Conservation (phyloP, 768 basidiomycete species). For the Gymnopilus junonius region DNA sequence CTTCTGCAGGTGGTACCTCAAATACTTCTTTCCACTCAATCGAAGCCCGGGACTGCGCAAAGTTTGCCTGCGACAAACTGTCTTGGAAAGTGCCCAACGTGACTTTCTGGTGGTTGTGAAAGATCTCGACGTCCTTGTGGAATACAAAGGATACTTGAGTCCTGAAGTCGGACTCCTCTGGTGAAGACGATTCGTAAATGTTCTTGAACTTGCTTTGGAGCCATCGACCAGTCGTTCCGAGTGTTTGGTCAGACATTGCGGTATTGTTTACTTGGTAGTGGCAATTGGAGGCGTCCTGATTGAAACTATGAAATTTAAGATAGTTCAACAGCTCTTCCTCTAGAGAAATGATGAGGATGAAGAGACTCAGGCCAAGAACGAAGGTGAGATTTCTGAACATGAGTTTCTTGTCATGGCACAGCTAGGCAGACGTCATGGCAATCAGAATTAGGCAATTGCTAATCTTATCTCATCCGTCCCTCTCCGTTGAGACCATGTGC, state of each 20-base stretch:
- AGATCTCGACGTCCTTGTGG: slow-evolving; percentile 4
- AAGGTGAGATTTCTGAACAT: background rate
- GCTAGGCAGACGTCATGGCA: background rate
- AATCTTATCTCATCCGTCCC: background rate
- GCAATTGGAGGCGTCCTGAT: background rate
- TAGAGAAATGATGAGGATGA: background rate
- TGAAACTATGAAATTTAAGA: background rate
- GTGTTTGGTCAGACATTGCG: background rate
- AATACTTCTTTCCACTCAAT: slow-evolving; percentile 22
- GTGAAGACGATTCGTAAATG: slow-evolving; percentile 5
- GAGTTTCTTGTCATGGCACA: background rate
- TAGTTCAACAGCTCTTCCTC: background rate
- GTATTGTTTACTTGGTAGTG: too few relatives aligned
- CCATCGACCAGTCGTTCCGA: slow-evolving; percentile 2
- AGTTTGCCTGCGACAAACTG: slow-evolving; percentile 2
- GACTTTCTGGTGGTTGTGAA: slow-evolving; percentile 13
- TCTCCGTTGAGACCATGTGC: too few relatives aligned
- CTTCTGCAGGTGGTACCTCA: slow-evolving; percentile 11
- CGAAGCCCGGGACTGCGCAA: background rate
- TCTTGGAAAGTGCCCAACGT: slow-evolving; percentile 10
- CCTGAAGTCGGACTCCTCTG: slow-evolving; percentile 10
- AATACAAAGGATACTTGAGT: slow-evolving; percentile 5
- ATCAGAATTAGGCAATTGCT: too few relatives aligned
- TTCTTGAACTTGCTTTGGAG: slow-evolving; percentile 3
- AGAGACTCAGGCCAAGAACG: background rate